Conservation (phyloP, 2,329 filamentous ascomycete species). For the Tolypocladium tundrense region DNA sequence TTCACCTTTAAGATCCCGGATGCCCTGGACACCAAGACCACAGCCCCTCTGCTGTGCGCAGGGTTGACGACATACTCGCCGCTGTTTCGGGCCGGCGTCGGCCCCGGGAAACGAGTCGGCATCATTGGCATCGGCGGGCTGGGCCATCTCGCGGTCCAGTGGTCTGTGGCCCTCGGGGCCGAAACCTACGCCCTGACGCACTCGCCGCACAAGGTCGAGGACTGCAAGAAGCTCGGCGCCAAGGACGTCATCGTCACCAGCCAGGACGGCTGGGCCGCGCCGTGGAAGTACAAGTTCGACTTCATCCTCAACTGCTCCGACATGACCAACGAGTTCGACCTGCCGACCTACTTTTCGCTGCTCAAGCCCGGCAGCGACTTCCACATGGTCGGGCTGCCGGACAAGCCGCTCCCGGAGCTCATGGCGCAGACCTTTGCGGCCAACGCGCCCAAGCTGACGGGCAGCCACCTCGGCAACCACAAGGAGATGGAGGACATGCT, state of each 20-base stretch:
- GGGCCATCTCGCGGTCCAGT: conserved; percentile 64
- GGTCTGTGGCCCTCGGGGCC: conserved; percentile 58
- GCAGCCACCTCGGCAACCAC: conserved; percentile 51
- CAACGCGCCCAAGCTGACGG: conserved; percentile 41
- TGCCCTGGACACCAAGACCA: conserved; percentile 34
- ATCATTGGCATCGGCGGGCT: conserved; percentile 65
- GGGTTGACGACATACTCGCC: conserved; percentile 67
- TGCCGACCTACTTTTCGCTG: conserved; percentile 38
- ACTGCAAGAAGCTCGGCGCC: conserved; percentile 53
- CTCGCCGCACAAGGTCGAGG: conserved; percentile 44
- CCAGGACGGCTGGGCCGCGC: conserved; percentile 47
- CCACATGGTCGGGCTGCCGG: conserved; percentile 47
- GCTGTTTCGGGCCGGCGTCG: conserved; percentile 53
- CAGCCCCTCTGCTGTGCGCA: conserved; percentile 65
- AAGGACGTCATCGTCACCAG: conserved; percentile 37
- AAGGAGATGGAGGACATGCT: conserved; percentile 50
- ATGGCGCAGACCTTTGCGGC: conserved; percentile 31
- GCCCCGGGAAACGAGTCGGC: conserved; percentile 60
- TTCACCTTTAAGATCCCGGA: conserved; percentile 53
- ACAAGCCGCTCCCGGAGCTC: conserved; percentile 34
- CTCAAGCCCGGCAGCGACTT: conserved; percentile 44
- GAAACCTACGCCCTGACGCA: conserved; percentile 57
- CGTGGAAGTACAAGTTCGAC: conserved; percentile 39
- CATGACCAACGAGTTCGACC: conserved; percentile 42
- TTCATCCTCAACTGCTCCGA: conserved; percentile 41